Conservation (phyloP, 116 monocot species). For the Cymodocea nodosa region DNA sequence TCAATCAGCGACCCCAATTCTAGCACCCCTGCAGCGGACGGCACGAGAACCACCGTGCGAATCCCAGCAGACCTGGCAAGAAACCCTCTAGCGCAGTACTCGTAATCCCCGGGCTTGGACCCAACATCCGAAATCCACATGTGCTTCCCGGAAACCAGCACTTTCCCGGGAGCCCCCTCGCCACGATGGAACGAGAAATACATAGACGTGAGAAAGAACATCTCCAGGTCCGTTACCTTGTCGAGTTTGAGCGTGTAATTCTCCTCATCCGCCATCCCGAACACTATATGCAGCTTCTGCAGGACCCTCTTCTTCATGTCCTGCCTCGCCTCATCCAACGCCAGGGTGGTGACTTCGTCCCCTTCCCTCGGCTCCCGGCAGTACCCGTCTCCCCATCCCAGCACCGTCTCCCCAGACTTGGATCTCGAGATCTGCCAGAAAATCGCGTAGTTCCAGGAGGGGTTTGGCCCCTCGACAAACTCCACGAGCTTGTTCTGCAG, state of each 20-base stretch:
- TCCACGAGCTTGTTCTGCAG: constrained; percentile 42
- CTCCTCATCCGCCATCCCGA: constrained; percentile 55
- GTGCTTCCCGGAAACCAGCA: constrained; percentile 28
- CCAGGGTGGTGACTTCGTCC: constrained; percentile 4
- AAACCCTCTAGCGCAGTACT: constrained; percentile 41
- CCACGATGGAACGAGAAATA: constrained; percentile 74
- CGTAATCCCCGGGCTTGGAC: constrained; percentile 2
- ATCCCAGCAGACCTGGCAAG: constrained; percentile 51
- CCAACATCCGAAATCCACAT: constrained; percentile 33
- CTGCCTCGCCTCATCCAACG: constrained; percentile 12
- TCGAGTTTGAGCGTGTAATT: constrained; percentile 60
- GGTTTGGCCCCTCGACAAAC: constrained; percentile 41
- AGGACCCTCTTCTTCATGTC: constrained; percentile 51
- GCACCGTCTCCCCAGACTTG: constrained; percentile 33
- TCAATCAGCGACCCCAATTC: constrained; percentile 43
- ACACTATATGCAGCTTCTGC: constrained; percentile 38
- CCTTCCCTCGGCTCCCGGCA: constrained; percentile 32
- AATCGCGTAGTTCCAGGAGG: constrained; percentile 57
- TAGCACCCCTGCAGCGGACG: constrained; percentile 41
- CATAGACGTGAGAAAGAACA: constrained; percentile 84
- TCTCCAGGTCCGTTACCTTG: constrained; percentile 58
- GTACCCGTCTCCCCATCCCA: constrained; percentile 80
- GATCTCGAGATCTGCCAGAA: constrained; percentile 79
- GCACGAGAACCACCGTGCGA: constrained; percentile 47
- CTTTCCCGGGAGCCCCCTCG: constrained; percentile 49